A percentile compares a stretch with the other conserved stretches of the same genome.
Evolutionary conservation across 1,139 yeast genomes (phyloP).

Genomic region (Hyphopichia burtonii): DNA sequence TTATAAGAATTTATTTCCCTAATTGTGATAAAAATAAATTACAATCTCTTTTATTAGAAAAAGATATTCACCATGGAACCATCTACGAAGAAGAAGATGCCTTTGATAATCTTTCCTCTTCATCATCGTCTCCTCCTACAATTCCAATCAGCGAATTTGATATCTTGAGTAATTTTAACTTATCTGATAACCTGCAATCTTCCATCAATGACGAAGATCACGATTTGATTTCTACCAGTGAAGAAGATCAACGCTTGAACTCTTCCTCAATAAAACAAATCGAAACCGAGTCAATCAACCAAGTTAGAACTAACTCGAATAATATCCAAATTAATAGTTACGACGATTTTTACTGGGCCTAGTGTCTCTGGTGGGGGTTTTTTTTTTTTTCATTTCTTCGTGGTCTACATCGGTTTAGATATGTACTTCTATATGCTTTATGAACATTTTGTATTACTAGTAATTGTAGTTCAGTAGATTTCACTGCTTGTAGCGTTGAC

Average conservation of each 20-base stretch:
- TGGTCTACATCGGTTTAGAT: background rate
- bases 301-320: background rate
- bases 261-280: constrained; percentile 25
- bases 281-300: constrained; percentile 6
- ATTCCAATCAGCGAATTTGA: constrained; percentile 16
- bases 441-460: background rate
- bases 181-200: constrained; percentile 10
- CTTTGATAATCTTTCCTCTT: background rate
- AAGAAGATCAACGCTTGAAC: constrained; percentile 9
- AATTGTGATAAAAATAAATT: constrained; percentile 53
- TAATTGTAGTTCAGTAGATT: no score
- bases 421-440: background rate
- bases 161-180: constrained; percentile 21
- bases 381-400: background rate
- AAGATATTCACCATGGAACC: constrained; percentile 50
- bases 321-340: constrained; percentile 2
- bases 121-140: background rate
- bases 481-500: no score
- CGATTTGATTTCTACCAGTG: constrained; percentile 19
- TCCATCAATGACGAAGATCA: constrained; percentile 6
- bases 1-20: constrained; percentile 55
- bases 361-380: constrained; percentile 2
- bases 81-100: constrained; percentile 30
- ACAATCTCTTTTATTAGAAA: constrained; percentile 49
- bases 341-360: constrained; percentile 25